Conservation (phyloP, 208 protist genomes). For the Leishmania tropica region DNA sequence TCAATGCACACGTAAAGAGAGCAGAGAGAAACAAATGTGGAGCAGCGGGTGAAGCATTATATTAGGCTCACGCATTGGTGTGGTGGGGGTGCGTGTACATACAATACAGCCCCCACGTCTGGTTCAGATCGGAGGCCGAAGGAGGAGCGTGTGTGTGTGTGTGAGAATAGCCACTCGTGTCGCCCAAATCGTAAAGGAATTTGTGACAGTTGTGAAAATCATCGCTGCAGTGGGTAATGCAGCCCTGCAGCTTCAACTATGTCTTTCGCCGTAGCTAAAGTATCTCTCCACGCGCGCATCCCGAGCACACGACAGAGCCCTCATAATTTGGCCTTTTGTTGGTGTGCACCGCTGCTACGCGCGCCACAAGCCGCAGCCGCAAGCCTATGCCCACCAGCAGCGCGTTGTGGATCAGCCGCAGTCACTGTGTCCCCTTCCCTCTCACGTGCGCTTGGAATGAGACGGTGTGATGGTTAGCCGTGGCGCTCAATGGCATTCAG, state of each 20-base stretch:
- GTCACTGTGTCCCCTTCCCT: background rate
- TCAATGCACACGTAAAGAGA: background rate
- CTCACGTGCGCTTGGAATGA: background rate
- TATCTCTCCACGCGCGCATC: background rate
- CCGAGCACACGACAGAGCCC: background rate
- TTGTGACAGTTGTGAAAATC: background rate
- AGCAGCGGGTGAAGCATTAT: background rate
- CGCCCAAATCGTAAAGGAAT: too few species aligned
- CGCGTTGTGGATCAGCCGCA: background rate
- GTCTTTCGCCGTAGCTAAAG: background rate
- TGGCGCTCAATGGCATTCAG: background rate
- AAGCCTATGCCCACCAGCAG: background rate
- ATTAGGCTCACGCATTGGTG: background rate
- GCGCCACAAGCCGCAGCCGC: background rate
- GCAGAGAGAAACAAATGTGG: background rate
- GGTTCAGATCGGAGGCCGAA: background rate
- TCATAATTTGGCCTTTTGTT: background rate
- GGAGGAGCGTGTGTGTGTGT: background rate
- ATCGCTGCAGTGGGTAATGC: background rate
- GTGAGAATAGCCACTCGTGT: background rate
- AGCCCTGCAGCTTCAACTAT: background rate
- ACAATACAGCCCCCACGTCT: background rate
- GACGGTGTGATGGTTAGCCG: background rate
- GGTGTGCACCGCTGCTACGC: background rate
- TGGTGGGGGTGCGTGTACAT: background rate